Conservation (phyloP, 2,329 filamentous ascomycete genomes). For the Calonectria hawksworthii region DNA sequence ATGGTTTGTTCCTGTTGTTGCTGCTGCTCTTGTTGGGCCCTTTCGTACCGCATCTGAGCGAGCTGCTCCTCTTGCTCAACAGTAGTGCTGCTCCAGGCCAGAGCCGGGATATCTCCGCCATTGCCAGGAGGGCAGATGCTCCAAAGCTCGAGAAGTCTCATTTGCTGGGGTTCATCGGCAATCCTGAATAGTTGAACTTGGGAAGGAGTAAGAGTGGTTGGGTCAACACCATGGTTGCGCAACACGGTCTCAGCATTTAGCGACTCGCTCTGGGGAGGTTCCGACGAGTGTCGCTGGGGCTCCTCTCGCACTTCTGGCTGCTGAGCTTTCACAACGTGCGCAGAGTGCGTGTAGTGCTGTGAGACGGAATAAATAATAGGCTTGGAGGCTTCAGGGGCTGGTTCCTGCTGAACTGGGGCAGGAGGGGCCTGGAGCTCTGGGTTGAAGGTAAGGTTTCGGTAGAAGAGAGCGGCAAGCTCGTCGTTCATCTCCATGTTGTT, state of each 20-base stretch:
- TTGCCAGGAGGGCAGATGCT: slow-evolving; percentile 80
- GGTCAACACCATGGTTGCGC: slow-evolving; percentile 77
- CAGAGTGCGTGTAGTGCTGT: slow-evolving; percentile 87
- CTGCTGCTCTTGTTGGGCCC: slow-evolving; percentile 36
- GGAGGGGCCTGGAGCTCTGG: slow-evolving; percentile 50
- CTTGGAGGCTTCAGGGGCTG: slow-evolving; percentile 51
- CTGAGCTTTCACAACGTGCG: slow-evolving; percentile 65
- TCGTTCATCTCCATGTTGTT: slow-evolving; percentile 77
- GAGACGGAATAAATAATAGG: slow-evolving; percentile 80
- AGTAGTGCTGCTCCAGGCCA: slow-evolving; percentile 67
- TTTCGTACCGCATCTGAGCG: slow-evolving; percentile 71
- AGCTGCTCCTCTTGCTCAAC: slow-evolving; percentile 72
- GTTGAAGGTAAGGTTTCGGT: slow-evolving; percentile 79
- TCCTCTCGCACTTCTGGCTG: slow-evolving; percentile 50
- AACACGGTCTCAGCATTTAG: slow-evolving; percentile 71
- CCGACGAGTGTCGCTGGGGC: slow-evolving; percentile 62
- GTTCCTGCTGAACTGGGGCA: slow-evolving; percentile 40
- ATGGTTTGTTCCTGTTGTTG: slow-evolving; percentile 57
- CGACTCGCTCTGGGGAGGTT: slow-evolving; percentile 63
- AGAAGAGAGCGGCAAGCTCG: slow-evolving; percentile 85
- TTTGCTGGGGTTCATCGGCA: slow-evolving; percentile 79
- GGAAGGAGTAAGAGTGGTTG: slow-evolving; percentile 76
- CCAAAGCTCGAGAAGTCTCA: slow-evolving; percentile 87
- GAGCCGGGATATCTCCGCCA: slow-evolving; percentile 64
- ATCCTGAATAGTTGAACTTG: slow-evolving; percentile 85